phyloP scores from a whole-genome alignment of 2,329 filamentous ascomycete species.

The Ophiostoma sp. region DNA sequence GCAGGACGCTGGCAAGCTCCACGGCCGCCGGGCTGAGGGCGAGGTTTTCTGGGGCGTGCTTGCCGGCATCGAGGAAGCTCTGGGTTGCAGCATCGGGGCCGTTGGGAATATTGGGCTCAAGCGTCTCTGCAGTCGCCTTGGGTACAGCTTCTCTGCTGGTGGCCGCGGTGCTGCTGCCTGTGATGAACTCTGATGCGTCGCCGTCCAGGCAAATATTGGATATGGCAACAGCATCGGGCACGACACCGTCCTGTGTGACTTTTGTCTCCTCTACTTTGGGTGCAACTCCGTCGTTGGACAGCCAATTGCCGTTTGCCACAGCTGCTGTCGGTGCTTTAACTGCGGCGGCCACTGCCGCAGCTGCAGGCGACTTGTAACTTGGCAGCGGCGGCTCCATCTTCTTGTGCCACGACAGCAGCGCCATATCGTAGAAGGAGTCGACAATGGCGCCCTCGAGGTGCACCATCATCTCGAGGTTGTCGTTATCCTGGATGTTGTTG shows the following conservation, averaged over 20 bases:
- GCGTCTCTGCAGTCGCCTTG: neutral
- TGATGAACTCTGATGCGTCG: neutral
- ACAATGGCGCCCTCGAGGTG: constrained; percentile 72
- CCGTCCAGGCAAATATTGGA: neutral
- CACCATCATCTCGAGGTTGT: constrained; percentile 76
- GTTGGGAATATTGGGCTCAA: constrained; percentile 22
- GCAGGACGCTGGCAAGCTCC: constrained; percentile 31
- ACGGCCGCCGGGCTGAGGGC: neutral
- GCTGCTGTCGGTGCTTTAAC: neutral
- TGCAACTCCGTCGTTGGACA: neutral
- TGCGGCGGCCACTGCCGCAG: constrained; percentile 19
- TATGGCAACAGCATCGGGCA: neutral
- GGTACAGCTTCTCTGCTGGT: neutral
- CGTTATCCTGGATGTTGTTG: constrained; percentile 74
- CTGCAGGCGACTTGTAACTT: constrained; percentile 46
- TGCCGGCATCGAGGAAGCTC: constrained; percentile 30
- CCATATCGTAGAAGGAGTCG: constrained; percentile 68
- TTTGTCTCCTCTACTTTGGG: neutral
- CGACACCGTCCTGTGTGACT: neutral
- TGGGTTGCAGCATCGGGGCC: constrained; percentile 26
- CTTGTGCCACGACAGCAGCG: constrained; percentile 66
- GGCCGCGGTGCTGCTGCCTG: neutral
- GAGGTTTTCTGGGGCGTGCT: constrained; percentile 14
- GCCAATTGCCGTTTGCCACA: neutral
- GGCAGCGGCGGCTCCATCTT: constrained; percentile 55